Evolutionary conservation across 2,329 filamentous ascomycete genomes (phyloP), one percentile per base, ranked within the genome.

Genomic region (Myriosclerotinia curreyana): DNA sequence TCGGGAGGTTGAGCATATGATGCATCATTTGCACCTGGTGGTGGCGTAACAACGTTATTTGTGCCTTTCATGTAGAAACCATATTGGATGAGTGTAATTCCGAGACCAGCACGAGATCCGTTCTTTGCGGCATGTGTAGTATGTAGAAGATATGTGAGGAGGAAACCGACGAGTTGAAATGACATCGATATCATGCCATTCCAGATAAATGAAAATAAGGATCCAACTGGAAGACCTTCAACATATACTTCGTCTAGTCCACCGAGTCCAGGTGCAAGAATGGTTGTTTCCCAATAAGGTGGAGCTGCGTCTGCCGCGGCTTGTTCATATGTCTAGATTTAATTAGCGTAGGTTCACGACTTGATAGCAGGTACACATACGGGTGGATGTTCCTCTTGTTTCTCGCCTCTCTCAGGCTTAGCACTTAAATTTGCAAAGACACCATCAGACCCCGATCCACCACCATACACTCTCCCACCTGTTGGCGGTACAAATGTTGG

Each of bases 251-350:
- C 95, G 74, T 98, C 93, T 48, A 88, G 86, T n/a, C 90, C 90
- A 60, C 90, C 90, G 69, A 95, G 86, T 63, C 94, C 95, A 0
- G 95, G 95, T 0, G 93, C 94, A 60, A 99, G 84, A 69, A 99
- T 97, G 0, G 95, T 98, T 7, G 95, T 99, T 80, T 99, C 95
- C 95, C 95, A 99, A 78, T 99, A 99, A 0, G 95, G 95, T 1
- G 95, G 95, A 55, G 95, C 95, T 31, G 92, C 90, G 76, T 99
- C 95, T 50, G 94, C 94, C 3, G 95, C 95, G 20, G 95, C 95
- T 85, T 98, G 94, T 82, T 99, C 95, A 76, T 99, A 99, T 44
- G 94, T 93, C 91, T 97, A 72, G 20, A 66, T 52, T 50, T 14
- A 38, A 28, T 72, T 34, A 69, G 42, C 48, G 56, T 53, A 17